Conservation (phyloP, 2,329 filamentous ascomycete species). For the Botryotinia globosa region DNA sequence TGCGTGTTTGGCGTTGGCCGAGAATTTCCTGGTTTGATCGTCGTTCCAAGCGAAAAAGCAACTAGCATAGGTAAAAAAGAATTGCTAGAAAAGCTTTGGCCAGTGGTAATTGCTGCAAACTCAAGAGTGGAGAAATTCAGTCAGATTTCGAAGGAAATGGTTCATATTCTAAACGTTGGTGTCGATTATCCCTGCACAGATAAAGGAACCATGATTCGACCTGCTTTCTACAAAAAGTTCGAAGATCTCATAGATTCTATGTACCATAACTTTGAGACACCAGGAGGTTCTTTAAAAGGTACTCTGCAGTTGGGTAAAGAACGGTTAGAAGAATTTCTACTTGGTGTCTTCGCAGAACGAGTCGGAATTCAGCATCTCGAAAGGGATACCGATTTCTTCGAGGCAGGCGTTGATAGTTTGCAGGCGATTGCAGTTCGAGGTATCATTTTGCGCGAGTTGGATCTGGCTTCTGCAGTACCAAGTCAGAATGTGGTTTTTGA, state of each 20-base stretch:
- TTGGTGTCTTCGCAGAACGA: constrained; percentile 14
- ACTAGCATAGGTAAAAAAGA: constrained; percentile 43
- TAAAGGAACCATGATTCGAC: constrained; percentile 54
- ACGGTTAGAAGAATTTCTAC: constrained; percentile 21
- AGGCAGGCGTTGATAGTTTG: constrained; percentile 55
- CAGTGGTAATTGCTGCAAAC: constrained; percentile 52
- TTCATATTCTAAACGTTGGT: constrained; percentile 47
- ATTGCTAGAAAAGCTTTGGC: constrained; percentile 50
- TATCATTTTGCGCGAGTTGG: constrained; percentile 49
- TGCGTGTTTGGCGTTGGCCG: constrained; percentile 56
- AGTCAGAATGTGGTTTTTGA: constrained; percentile 60
- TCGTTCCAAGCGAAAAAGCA: constrained; percentile 50
- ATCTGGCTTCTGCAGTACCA: constrained; percentile 46
- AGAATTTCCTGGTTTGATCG: constrained; percentile 51
- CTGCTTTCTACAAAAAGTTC: constrained; percentile 48
- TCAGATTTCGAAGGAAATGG: constrained; percentile 51
- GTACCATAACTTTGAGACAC: constrained; percentile 34
- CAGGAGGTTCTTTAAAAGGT: background rate
- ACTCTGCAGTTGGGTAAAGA: constrained; percentile 4
- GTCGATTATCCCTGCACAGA: constrained; percentile 49
- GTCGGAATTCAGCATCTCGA: constrained; percentile 18
- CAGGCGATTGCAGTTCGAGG: constrained; percentile 55
- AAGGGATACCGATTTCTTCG: constrained; percentile 55
- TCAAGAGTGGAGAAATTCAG: constrained; percentile 50
- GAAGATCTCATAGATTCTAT: constrained; percentile 44